A percentile compares a stretch with the other conserved stretches of the same genome.
Evolutionary conservation across 108 stramenopile species (phyloP).

Genomic region (Fistulifera solaris): DNA sequence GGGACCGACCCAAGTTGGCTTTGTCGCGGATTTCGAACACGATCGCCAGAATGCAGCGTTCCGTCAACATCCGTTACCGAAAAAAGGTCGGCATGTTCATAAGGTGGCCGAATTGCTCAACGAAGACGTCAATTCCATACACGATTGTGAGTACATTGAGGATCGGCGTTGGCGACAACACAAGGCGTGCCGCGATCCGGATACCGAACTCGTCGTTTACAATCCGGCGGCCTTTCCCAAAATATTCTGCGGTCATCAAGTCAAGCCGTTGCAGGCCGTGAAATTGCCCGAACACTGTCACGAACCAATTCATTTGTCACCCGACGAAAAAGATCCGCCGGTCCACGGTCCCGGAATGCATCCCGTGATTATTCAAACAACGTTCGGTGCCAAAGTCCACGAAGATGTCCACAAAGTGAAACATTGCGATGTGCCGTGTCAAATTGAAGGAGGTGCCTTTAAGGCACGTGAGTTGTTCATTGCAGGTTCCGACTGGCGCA

Average conservation of each 20-base stretch:
- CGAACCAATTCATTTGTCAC: conserved; percentile 16
- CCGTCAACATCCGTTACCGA: conserved; percentile 10
- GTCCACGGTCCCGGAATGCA: conserved; percentile 25
- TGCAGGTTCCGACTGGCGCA: conserved; percentile 26
- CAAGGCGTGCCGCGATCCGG: conserved; percentile 15
- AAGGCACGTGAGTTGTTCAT: conserved; percentile 11
- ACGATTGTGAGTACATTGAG: conserved; percentile 6
- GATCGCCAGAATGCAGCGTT: conserved; percentile 31
- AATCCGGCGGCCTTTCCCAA: conserved; percentile 25
- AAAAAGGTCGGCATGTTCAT: background rate
- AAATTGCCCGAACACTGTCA: conserved; percentile 7
- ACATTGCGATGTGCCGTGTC: conserved; percentile 33
- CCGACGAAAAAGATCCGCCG: conserved; percentile 14
- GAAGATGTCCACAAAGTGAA: conserved; percentile 1
- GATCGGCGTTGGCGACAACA: background rate
- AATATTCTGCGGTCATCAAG: conserved; percentile 28
- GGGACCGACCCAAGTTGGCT: conserved; percentile 27
- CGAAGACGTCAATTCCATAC: conserved; percentile 3
- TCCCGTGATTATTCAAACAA: conserved; percentile 25
- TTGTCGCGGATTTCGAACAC: conserved; percentile 22
- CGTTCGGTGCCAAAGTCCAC: background rate
- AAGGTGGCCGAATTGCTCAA: conserved; percentile 3
- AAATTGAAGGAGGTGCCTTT: conserved; percentile 7
- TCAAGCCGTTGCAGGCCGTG: conserved; percentile 22
- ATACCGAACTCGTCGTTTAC: conserved; percentile 28